These are phyloP conservation scores for Haplosporangium gracile DNA, from an alignment of 192 early-diverging fungal species.

Conservation along the genomic window DNA sequence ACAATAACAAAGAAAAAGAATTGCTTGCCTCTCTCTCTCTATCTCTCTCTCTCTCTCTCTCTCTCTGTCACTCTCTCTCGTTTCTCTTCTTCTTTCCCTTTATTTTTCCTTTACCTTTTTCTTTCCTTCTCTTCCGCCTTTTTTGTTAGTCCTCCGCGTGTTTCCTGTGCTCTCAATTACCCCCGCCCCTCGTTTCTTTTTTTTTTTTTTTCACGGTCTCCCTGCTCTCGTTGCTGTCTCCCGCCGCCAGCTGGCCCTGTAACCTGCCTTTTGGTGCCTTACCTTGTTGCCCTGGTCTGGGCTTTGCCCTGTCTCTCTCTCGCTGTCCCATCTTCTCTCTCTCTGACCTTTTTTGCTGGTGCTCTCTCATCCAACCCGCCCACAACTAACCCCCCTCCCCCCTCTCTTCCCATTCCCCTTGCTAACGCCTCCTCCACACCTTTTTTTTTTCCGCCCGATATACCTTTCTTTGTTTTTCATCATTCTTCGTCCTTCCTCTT, in stretches of 20 bases:
- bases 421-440: background rate
- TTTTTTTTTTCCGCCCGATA: background rate
- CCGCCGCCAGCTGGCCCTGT: too few species aligned
- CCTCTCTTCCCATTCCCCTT: slow-evolving; percentile 2
- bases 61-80: background rate
- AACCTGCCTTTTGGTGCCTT: too few species aligned
- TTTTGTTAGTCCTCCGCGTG: background rate
- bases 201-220: background rate
- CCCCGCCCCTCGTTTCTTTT: background rate
- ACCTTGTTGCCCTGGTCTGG: too few species aligned
- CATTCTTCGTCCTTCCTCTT: background rate
- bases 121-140: background rate
- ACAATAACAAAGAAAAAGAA: too few species aligned
- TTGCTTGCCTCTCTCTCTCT: background rate
- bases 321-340: background rate
- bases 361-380: background rate
- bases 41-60: background rate
- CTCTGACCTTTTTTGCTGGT: background rate
- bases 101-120: background rate
- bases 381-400: background rate
- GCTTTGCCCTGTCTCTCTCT: background rate
- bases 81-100: background rate
- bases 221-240: background rate
- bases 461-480: background rate
- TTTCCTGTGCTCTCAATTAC: background rate